Evolutionary conservation across 345 rosid species (phyloP).

Genomic region (Sonneratia caseolaris): DNA sequence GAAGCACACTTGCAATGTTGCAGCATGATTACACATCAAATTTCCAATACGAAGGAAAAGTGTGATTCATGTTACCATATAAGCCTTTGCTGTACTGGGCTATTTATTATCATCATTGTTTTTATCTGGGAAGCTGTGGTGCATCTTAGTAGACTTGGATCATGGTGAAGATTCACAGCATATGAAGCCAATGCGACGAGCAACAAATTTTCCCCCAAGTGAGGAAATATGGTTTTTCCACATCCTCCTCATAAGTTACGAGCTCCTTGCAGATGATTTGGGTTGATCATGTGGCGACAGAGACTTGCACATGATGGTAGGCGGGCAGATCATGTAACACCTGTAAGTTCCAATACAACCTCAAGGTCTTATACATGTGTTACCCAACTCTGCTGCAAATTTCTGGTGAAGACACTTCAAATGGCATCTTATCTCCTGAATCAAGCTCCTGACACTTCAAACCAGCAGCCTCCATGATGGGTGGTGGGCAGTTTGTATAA

Average conservation of each 20-base stretch:
- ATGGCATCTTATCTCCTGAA: no score
- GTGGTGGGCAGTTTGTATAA: no score
- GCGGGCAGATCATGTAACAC: not conserved
- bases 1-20: slow-evolving; percentile 58
- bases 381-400: not conserved
- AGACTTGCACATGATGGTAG: not conserved
- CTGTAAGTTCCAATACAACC: not conserved
- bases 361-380: not conserved
- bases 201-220: not conserved
- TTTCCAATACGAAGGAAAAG: slow-evolving; percentile 82
- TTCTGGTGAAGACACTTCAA: no score
- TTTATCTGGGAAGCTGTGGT: not conserved
- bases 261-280: not conserved
- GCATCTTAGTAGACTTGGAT: not conserved
- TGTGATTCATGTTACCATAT: slow-evolving; percentile 23
- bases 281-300: not conserved
- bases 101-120: not conserved
- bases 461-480: no score
- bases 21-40: slow-evolving; percentile 69
- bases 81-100: not conserved
- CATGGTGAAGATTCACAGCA: not conserved
- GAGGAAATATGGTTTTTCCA: not conserved
- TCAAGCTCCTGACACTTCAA: no score
- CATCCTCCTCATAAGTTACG: not conserved
- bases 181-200: not conserved